A percentile compares a stretch with the other conserved stretches of the same genome.
phyloP scores from a whole-genome alignment of 2,329 filamentous ascomycete genomes.

The Furcasterigmium sp. region DNA sequence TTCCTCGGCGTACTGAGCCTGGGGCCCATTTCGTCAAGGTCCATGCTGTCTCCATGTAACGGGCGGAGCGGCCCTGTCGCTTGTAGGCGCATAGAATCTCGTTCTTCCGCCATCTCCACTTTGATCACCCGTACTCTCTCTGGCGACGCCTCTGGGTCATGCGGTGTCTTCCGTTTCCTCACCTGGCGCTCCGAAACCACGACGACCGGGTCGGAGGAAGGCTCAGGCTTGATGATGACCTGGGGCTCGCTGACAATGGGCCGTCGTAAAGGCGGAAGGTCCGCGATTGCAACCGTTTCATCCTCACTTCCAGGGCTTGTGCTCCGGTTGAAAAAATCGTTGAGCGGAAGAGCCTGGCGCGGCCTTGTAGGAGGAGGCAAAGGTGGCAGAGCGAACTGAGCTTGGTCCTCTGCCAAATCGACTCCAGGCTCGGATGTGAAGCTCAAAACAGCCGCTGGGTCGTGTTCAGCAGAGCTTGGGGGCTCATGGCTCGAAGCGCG shows the following conservation, averaged over 20 bases:
- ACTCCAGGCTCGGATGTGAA: conserved; percentile 8
- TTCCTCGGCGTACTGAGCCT: conserved; percentile 38
- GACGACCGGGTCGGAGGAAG: conserved; percentile 45
- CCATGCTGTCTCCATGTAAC: conserved; percentile 48
- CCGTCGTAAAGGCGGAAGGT: too few relatives aligned
- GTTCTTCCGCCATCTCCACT: conserved; percentile 31
- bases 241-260: too few relatives aligned
- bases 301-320: too few relatives aligned
- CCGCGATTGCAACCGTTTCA: too few relatives aligned
- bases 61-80: conserved; percentile 18
- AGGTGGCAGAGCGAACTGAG: neutral
- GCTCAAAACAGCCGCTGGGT: conserved; percentile 2
- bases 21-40: conserved; percentile 47
- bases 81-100: conserved; percentile 15
- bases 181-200: conserved; percentile 45
- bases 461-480: neutral
- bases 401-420: neutral
- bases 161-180: conserved; percentile 36
- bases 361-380: neutral
- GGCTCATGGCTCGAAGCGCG: conserved; percentile 1
- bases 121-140: conserved; percentile 32
- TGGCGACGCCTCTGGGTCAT: conserved; percentile 15
- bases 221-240: conserved; percentile 40
- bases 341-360: too few relatives aligned
- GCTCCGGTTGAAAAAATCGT: too few relatives aligned